Base-by-base conservation (phyloP, 2,329 filamentous ascomycete species). In the Parastagonospora nodorum region DNA sequence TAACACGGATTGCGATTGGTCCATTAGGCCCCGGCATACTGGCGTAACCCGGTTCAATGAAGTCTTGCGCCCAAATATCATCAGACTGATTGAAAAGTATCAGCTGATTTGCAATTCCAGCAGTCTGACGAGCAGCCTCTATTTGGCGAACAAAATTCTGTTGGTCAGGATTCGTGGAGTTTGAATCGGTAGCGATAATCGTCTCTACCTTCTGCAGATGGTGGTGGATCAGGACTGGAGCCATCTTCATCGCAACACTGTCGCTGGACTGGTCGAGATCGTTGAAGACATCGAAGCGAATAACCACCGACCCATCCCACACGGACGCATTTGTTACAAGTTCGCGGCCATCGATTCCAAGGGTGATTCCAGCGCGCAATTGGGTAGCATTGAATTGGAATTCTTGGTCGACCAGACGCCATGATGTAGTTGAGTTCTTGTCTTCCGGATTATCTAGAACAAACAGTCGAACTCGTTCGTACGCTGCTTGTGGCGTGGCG, bases 61-160 rank as follows among this genome's bases (percentile, higher is more conserved):
- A 68, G 43, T 78, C 74, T 51, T 77, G 75, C 4, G 68, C 60
- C 74, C 74, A 77, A 40, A 70, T 59, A 48, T 76, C 71, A 30
- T 45, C 51, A n/a, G 48, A 58, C 2, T 49, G 42, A 24, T 66
- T 56, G 46, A 74, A 58, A 1, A 56, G 43, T 8, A 60, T 45
- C 0, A 71, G 32, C 0, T 62, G 57, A 6, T 57, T 37, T 14
- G 54, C 9, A 7, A 53, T 32, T 1, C 59, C 58, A 1, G 61
- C 54, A 2, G 46, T 33, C 0, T 41, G 39, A 1, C 53, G 48
- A 9, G 53, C 35, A 4, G 45, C 28, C 12, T 52, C 39, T 6
- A 71, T 27, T n/a, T 58, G 36, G 12, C n/a, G 15, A 33, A 31
- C 28, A 15, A 32, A 30, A 16, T 32, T 28, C 28, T n/a, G 19